Percentiles rank a stretch among this genome's conserved stretches.
Evolutionary conservation across 768 basidiomycete species (phyloP).

Genomic region (Pulveroboletus sp.): DNA sequence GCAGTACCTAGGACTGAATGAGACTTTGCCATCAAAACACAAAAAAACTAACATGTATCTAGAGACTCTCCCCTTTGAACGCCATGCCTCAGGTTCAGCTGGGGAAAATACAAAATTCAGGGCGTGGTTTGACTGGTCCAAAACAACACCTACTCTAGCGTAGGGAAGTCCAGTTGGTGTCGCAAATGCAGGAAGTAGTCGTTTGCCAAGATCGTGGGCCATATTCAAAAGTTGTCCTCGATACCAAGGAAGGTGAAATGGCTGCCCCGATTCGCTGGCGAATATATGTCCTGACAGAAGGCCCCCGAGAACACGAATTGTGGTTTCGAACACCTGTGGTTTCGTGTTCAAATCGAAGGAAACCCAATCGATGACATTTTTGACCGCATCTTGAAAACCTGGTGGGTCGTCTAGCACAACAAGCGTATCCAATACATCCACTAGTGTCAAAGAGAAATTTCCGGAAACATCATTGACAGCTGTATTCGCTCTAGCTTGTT

Average conservation of each 20-base stretch:
- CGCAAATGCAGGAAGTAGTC: constrained; percentile 86
- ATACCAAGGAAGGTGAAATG: constrained; percentile 83
- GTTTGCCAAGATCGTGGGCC: constrained; percentile 82
- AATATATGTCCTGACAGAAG: constrained; percentile 82
- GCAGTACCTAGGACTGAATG: constrained; percentile 61
- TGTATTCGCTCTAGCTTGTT: constrained; percentile 52
- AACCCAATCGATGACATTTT: constrained; percentile 75
- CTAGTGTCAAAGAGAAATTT: constrained; percentile 82
- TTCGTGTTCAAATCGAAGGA: constrained; percentile 91
- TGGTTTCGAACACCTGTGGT: constrained; percentile 98
- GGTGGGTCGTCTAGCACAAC: constrained; percentile 78
- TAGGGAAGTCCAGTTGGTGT: constrained; percentile 91
- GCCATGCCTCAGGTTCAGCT: constrained; percentile 85
- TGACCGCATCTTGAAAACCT: constrained; percentile 83
- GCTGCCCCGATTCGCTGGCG: constrained; percentile 60
- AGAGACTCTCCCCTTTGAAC: constrained; percentile 68
- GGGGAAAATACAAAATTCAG: too few species aligned
- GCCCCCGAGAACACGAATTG: constrained; percentile 90
- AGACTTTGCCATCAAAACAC: neutral
- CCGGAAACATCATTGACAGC: constrained; percentile 91
- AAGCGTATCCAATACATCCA: constrained; percentile 83
- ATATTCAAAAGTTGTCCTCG: constrained; percentile 70
- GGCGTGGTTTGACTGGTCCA: too few species aligned
- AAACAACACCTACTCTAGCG: constrained; percentile 58
- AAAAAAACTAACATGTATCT: constrained; percentile 70